Evolutionary conservation across 345 rosid genomes (phyloP), one percentile per base, ranked within the genome.

Genomic region (Erucastrum elatum): DNA sequence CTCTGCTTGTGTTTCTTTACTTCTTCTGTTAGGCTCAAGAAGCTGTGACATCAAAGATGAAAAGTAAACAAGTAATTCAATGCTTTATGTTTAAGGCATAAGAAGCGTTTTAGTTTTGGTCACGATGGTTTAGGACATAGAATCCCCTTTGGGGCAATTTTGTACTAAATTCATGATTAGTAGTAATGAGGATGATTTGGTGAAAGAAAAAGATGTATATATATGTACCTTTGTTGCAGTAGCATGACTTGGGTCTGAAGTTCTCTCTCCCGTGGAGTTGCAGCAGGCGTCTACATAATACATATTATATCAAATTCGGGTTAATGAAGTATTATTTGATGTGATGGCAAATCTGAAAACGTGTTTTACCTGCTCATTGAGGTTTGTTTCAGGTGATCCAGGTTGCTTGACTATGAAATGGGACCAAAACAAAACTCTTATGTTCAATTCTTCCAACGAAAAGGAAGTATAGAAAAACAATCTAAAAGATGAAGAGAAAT

Each of bases 221-320:
- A 8, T n/a, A 13, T n/a, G 61, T 92, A 94, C 98, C 90, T 90
- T 78, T 88, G 95, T 74, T 92, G 97, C 39, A 94, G 90, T 79
- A 74, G 77, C 73, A 83, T 75, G 82, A 89, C 74, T 86, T 88
- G 91, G 68, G 89, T 79, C 77, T 87, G 92, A 76, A 94, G 88
- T 80, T 92, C 97, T 78, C 80, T 90, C 81, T 94, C 97, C 82
- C 86, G 84, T 15, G 75, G 46, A 26, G 90, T 84, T 51, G 86
- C 80, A 74, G 92, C 84, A 75, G 86, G 77, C 27, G 75, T 61
- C 98, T 94, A 88, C 84, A 86, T 60, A 69, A 64, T 31, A 64
- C 2, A 66, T 21, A 70, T 35, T 70, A 61, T 79, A 69, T 53
- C 69, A 75, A 30, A 29, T 58, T 59, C 11, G 2, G 55, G 2